Base-by-base conservation (phyloP, 140 eudicot genomes). In the Cichorium intybus region DNA sequence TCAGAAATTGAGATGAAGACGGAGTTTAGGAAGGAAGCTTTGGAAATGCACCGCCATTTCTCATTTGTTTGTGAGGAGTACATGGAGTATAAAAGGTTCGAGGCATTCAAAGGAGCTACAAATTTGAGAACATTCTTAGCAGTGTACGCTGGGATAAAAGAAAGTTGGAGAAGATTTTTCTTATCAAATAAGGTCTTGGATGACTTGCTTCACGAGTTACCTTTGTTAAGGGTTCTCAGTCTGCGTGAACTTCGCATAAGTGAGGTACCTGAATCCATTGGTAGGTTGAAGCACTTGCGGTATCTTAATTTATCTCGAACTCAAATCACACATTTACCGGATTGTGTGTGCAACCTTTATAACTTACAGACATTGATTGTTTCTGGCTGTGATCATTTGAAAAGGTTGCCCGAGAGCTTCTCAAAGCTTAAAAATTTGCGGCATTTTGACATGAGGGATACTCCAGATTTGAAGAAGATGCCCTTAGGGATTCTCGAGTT, bases 51-150 rank as follows among this genome's bases (percentile, higher is more conserved):
- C 3, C 76, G 79, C 28, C 72, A 82, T 56, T 57, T 49, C 24
- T 75, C 88, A 5, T 77, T 73, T 41, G 39, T 47, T 10, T 61
- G 79, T 24, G 73, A 74, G 34, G 24, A 68, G 24, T 70, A 29
- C 20, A 74, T 69, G 7, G 48, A 18, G 17, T 64, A 54, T 49
- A 4, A 18, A 1, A 77, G 54, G 34, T 74, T 77, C 6, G 10
- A 23, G 45, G 55, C 56, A 4, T 66, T 77, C 48, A 10, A n/a
- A 12, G 55, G 55, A 65, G 77, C 73, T 45, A 31, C 28, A 15
- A 24, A 56, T 21, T 33, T 82, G 50, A 62, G 79, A 8, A 69
- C 87, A 1, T 78, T 77, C 43, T 9, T 82, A 50, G 79, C 77
- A 8, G 9, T 70, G 37, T 63, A 59, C 24, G 54, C 57, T 16